Base-by-base conservation (phyloP, 352 stramenopile species). In the Phytophthora multivora region DNA sequence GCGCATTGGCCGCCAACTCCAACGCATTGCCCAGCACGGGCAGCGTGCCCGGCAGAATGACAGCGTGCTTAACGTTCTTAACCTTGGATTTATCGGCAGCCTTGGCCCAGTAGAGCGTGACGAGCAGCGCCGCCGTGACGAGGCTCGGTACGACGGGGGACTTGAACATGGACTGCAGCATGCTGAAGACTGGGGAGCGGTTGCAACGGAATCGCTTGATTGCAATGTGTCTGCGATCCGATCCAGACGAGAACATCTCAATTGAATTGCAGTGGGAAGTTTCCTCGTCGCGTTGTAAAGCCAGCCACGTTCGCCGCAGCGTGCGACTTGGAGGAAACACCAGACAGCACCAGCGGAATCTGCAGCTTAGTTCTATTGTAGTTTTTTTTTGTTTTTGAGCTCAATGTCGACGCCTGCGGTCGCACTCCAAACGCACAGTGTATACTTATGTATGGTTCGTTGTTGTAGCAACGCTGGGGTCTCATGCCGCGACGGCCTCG, bases 1-100 rank as follows among this genome's bases (percentile, higher is more conserved):
- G 38, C 15, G 56, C 58, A 59, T 79, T 77, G 31, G 53, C 55
- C 7, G 69, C 51, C 18, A 81, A 45, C 15, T 80, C 68, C n/a
- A 77, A 25, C 18, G 74, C 77, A 25, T 83, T 83, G 36, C 73
- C 69, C 31, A 87, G 53, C 5, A 86, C 21, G 2, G 75, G 77
- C 0, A 86, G 46, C 6, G 72, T 82, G 13, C 39, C 69, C 19
- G 58, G 62, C 31, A 78, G 40, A 8, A 64, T 41, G 13, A 72
- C 49, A 33, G 60, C 60, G 25, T 51, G 23, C 47, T 74, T 74
- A 33, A 66, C 49, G 26, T 69, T 63, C 19, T 63, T 53, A 57
- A 49, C 53, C 28, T 68, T 55, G 45, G n/a, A 15, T 18, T 62
- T 56, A 41, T 23, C 23, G 40, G 56, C 51, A 25, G 45, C 42